Evolutionary conservation across 1,284 basidiomycete genomes (phyloP), one percentile per base, ranked within the genome.

Genomic region (Sanguinoderma infundibulare): DNA sequence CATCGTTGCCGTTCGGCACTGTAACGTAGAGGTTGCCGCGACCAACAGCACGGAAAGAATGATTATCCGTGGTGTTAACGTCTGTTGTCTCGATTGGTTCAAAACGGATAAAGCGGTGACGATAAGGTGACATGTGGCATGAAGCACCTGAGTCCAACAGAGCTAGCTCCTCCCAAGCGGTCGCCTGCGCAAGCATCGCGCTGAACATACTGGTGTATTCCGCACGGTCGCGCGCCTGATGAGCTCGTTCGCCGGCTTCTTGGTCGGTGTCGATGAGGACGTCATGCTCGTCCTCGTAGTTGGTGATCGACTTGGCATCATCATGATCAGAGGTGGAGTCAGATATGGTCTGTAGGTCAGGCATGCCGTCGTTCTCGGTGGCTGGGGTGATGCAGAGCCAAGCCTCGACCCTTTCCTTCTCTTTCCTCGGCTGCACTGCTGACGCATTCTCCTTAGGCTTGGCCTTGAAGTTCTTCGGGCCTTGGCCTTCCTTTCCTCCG

Each of bases 91-190:
- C n/a, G n/a, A 42, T 80, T 0, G 61, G n/a, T 0, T 44, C 15
- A 49, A 76, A 75, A 8, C 60, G 72, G 0, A 64, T 57, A 63
- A 82, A 75, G 8, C 64, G 53, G 22, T 79, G 63, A 0, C 67
- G 59, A 58, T 78, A 78, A 0, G 78, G 80, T 0, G 75, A 77
- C 12, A 83, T 75, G 50, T 82, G 80, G 2, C 67, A 30, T 0
- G 74, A 77, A 2, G 72, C 71, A 0, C 81, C 79, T 0, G 77
- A 79, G 62, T 82, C 75, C 47, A 70, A 76, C 0, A 81, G 36
- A 63, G 63, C 10, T 47, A 59, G 22, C 54, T 60, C 57, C 3
- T 44, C 50, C 5, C 22, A 39, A 14, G 42, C 36, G 5, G 36
- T 36, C 28, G 53, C 59, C 8, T 54, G 46, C 10, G 30, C 50